Percentiles rank a stretch among this genome's conserved stretches.
Evolutionary conservation across 2,329 filamentous ascomycete species (phyloP).

Genomic region (Xylaria hypoxylon): DNA sequence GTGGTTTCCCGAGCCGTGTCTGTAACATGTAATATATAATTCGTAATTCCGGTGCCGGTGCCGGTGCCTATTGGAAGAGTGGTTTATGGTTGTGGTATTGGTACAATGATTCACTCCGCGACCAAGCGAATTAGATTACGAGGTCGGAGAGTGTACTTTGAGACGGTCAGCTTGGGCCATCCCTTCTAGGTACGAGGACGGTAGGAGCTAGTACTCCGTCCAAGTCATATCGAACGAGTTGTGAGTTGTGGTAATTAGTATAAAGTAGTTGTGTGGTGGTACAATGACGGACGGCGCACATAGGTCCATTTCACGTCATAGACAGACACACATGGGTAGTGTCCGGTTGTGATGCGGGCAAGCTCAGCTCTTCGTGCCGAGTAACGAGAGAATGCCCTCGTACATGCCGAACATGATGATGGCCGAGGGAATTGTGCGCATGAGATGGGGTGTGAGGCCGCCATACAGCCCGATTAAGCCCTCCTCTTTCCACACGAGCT

Average conservation of each 20-base stretch:
- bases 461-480: slow-evolving; percentile 88
- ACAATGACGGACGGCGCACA: neutral
- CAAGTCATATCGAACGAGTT: slow-evolving; percentile 5
- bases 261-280: slow-evolving; percentile 11
- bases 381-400: slow-evolving; percentile 63
- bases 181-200: neutral
- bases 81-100: slow-evolving; percentile 10
- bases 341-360: neutral
- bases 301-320: neutral
- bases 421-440: slow-evolving; percentile 90
- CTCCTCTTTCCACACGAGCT: slow-evolving; percentile 87
- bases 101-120: slow-evolving; percentile 19
- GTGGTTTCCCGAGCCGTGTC: slow-evolving; percentile 9
- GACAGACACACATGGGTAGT: neutral
- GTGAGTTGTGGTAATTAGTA: slow-evolving; percentile 18
- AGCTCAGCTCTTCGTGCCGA: slow-evolving; percentile 49
- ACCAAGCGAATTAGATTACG: neutral
- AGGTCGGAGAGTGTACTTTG: neutral
- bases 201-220: neutral
- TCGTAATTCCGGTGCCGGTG: neutral
- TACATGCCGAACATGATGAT: slow-evolving; percentile 98
- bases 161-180: neutral
- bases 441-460: slow-evolving; percentile 89
- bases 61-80: neutral
- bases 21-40: slow-evolving; percentile 23